These are phyloP conservation scores for Leucosporidium creatinivorum DNA, from an alignment of 768 basidiomycete genomes.

Conservation along the genomic window DNA sequence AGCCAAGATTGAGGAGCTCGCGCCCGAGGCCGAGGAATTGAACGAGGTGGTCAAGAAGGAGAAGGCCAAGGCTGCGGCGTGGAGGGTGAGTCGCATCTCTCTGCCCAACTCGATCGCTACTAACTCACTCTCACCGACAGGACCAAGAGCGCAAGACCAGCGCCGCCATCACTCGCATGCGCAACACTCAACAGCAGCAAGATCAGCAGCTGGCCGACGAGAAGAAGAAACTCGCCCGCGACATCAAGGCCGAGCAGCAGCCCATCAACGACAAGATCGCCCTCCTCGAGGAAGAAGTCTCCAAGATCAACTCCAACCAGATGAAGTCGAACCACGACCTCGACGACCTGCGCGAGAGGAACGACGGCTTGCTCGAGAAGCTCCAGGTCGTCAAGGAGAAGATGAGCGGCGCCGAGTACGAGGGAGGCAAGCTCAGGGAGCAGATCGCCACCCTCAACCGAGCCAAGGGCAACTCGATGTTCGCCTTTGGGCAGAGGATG, in stretches of 20 bases:
- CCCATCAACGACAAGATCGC: conserved; percentile 12
- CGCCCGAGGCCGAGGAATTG: conserved; percentile 41
- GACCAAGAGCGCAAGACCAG: conserved; percentile 18
- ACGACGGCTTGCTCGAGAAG: neutral
- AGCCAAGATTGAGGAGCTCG: conserved; percentile 17
- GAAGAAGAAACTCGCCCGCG: conserved; percentile 49
- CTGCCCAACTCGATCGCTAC: neutral
- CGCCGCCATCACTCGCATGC: neutral
- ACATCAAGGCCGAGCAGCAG: conserved; percentile 22
- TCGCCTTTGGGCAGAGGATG: conserved; percentile 38
- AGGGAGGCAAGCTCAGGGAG: neutral
- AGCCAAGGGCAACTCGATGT: conserved; percentile 28
- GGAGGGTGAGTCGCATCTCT: conserved; percentile 10
- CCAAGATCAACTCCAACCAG: neutral
- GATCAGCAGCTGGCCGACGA: conserved; percentile 53
- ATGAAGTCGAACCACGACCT: neutral
- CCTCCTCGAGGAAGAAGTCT: neutral
- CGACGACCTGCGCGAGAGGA: neutral
- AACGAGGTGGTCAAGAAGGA: conserved; percentile 53
- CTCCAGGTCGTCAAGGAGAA: neutral
- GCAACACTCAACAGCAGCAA: conserved; percentile 38
- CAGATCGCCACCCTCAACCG: conserved; percentile 13
- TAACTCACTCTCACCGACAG: neutral
- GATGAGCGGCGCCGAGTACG: neutral
- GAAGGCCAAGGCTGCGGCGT: conserved; percentile 45